Evolutionary conservation across 2,329 filamentous ascomycete species (phyloP), one percentile per base, ranked within the genome.

Genomic region (Pseudogymnoascus sp.): DNA sequence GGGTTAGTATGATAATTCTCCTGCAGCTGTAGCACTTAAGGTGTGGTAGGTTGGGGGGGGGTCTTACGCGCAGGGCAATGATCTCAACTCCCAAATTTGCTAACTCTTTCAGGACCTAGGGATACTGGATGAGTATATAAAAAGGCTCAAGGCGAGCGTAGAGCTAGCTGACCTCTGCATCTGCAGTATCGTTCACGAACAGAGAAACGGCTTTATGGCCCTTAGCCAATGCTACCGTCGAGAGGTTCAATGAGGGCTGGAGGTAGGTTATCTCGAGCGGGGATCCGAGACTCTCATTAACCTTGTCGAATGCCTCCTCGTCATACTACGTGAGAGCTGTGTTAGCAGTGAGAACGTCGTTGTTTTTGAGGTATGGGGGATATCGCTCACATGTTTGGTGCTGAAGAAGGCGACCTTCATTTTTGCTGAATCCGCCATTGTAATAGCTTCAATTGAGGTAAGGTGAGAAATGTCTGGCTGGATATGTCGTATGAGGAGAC

Each of bases 111-210:
- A 55, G 10, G 9, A 55, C 29, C 48, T 55, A 21, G 5, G 2
- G 5, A 17, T 55, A 9, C 5, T 15, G 12, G 41, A 21, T 55
- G 12, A 55, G 31, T 3, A 55, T 55, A 29, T 55, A 13, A 7
- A 12, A 2, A 4, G n/a, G 12, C 9, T 12, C n/a, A 17, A 2
- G 9, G 5, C 15, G 27, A 5, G 13, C 4, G 6, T 27, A 33
- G 27, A 12, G 2, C 48, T 21, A 12, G 2, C 48, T 21, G 10
- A 87, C 82, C 1, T 74, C 69, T 4, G 73, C 77, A 61, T 78
- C 74, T 17, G 87, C 75, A 4, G 73, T 73, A 73, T 89, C 86
- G 72, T 89, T 89, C 70, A 89, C 86, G 68, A 89, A 89, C 68
- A 84, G 82, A 73, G 86, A 89, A 58, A 89, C 78, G 62, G 85